These are phyloP conservation scores for Neltuma alba DNA, from an alignment of 306 rosid species.

Conservation along the genomic window DNA sequence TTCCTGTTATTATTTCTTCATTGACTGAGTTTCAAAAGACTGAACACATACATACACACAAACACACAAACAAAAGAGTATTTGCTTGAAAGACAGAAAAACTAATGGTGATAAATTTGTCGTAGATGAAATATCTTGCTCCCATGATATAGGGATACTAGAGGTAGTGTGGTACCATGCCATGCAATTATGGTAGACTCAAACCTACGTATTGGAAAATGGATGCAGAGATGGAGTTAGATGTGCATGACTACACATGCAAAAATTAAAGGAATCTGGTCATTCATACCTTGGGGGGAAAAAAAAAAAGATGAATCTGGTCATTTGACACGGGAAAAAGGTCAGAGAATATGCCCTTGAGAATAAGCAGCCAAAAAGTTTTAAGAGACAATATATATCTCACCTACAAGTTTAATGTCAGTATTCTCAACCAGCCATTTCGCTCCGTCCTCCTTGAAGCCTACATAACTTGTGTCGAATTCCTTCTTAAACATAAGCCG, in stretches of 20 bases:
- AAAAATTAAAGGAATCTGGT: conserved; percentile 4
- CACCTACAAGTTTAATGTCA: conserved; percentile 89
- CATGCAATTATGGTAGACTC: neutral
- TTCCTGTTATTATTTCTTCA: neutral
- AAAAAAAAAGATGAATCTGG: neutral
- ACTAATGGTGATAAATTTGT: neutral
- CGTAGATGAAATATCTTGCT: neutral
- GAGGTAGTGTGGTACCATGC: neutral
- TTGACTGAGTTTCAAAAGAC: neutral
- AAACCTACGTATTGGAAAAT: neutral
- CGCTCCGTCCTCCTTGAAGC: conserved; percentile 90
- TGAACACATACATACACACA: neutral
- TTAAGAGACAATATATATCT: conserved; percentile 30
- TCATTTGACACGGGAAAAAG: conserved; percentile 6
- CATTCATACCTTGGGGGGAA: too few species aligned
- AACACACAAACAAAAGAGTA: neutral
- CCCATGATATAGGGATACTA: neutral
- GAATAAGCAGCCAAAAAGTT: conserved; percentile 30
- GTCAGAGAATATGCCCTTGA: neutral
- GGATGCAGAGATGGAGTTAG: neutral
- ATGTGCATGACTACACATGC: neutral
- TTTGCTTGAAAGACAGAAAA: neutral
- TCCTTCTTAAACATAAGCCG: conserved; percentile 81
- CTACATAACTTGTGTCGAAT: conserved; percentile 74
- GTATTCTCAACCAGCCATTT: conserved; percentile 90